Evolutionary conservation across 2,329 filamentous ascomycete species (phyloP).

Genomic region (Fusarium secorum): DNA sequence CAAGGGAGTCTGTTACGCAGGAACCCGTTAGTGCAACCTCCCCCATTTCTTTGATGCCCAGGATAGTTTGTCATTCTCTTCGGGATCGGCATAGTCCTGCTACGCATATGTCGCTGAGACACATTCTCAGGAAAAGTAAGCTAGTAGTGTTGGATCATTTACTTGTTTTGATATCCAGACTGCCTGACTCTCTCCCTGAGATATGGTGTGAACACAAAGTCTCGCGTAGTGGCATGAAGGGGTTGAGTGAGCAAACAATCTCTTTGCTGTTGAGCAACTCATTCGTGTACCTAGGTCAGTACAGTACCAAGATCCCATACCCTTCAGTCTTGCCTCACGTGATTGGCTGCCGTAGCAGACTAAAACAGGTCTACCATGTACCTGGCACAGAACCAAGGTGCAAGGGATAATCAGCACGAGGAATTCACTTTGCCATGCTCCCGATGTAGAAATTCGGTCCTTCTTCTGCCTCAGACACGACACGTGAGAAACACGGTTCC

Average conservation of each 20-base stretch:
- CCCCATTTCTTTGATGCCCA: neutral
- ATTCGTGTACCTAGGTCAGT: neutral
- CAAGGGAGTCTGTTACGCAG: neutral
- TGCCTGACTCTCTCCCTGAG: neutral
- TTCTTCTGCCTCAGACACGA: neutral
- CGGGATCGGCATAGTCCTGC: neutral
- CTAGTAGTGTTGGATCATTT: neutral
- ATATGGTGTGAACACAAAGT: neutral
- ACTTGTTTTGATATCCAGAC: neutral
- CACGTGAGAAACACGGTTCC: neutral
- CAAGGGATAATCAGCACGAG: neutral
- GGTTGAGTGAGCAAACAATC: neutral
- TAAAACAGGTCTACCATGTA: neutral
- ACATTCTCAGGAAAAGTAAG: neutral
- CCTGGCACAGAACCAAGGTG: neutral
- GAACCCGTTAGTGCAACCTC: neutral
- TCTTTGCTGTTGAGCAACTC: neutral
- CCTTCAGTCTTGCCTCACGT: neutral
- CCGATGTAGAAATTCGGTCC: neutral
- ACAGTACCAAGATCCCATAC: neutral
- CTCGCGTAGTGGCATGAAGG: neutral
- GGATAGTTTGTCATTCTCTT: neutral
- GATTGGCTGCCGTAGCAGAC: neutral
- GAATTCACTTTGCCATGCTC: neutral
- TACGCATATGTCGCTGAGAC: neutral